Evolutionary conservation across 305 asterid species (phyloP), one percentile per base, ranked within the genome.

Genomic region (Fraxinus latifolia): DNA sequence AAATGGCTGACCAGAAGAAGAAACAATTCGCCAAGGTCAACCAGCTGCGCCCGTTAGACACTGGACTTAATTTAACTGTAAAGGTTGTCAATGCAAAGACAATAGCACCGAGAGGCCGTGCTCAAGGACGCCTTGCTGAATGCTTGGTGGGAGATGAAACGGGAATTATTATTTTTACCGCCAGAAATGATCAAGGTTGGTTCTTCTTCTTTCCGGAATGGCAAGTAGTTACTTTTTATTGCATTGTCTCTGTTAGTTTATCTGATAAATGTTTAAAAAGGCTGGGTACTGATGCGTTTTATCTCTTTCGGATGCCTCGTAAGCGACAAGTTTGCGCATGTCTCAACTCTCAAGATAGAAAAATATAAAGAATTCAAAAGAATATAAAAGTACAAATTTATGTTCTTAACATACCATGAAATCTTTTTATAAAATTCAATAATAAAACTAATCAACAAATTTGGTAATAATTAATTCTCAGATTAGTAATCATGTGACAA

Each of bases 121-220:
- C 80, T 32, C 93, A 90, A 84, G 91, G 88, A 17, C 89, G 91
- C 15, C 84, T 91, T 11, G 87, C 93, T 55, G 97, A 93, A 82
- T 91, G 95, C 87, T 87, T 93, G 86, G 97, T 91, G 15, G 97
- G 97, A 83, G 97, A 93, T 80, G 95, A 91, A 83, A 90, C 95
- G 3, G 97, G 92, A 55, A 91, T 89, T 14, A 87, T 93, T 68
- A 84, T 93, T 25, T 89, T 91, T 23, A 79, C 94, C 2, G 93
- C 96, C 3, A 89, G 94, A 81, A 92, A 91, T 25, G 97, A 93
- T 80, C 97, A 91, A 89, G 97, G 97, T 93, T 75, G 37, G 85
- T 82, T 36, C 53, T 9, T 55, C 42, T 77, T 68, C 76, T 31
- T 71, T 71, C 76, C 5, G 2, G 47, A 33, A 71, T 68, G 74